Evolutionary conservation across 768 basidiomycete genomes (phyloP), one percentile per base, ranked within the genome.

Genomic region (Hebeloma cylindrosporum): DNA sequence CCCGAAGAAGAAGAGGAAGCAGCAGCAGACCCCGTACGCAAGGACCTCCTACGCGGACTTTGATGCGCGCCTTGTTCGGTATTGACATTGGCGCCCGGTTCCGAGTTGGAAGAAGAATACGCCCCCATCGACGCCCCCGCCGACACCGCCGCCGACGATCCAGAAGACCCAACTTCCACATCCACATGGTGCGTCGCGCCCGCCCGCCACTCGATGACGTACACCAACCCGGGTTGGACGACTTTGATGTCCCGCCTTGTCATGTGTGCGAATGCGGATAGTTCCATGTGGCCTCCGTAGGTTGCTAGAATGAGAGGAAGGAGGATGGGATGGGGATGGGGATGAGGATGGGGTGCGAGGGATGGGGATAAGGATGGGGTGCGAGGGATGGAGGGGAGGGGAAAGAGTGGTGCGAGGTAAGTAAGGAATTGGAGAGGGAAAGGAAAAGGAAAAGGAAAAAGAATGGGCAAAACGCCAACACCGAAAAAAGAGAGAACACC

Each of bases 241-340:
- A 96, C 91, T 69, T 95, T 95, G 63, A 96, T 85, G 57, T 91
- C 78, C 22, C 85, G 74, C 43, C 72, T 70, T 37, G 75, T 76
- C 70, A 91, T 78, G 54, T 93, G 88, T 3, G 93, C 85, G 62
- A 93, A 95, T 1, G 91, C 91, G 13, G 86, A 88, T n/a, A 96
- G 74, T 63, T 96, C 93, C 57, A 96, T 79, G 64, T 96, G 91
- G 1, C 92, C 92, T 30, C 93, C 93, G 49, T 94, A 95, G 2
- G 93, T 94, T 21, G 80, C 88, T 86, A 54, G 16, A 42, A 27
- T 56, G 27, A 41, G 23, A 27, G 17, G 13, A 26, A 39, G 30
- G n/a, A n/a, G n/a, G n/a, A n/a, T n/a, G n/a, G n/a, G n/a, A n/a
- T n/a, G n/a, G n/a, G n/a, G n/a, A n/a, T n/a, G n/a, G n/a, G n/a